Evolutionary conservation across 768 basidiomycete species (phyloP), one percentile per base, ranked within the genome.

Genomic region (Kwoniella newhampshirensis): DNA sequence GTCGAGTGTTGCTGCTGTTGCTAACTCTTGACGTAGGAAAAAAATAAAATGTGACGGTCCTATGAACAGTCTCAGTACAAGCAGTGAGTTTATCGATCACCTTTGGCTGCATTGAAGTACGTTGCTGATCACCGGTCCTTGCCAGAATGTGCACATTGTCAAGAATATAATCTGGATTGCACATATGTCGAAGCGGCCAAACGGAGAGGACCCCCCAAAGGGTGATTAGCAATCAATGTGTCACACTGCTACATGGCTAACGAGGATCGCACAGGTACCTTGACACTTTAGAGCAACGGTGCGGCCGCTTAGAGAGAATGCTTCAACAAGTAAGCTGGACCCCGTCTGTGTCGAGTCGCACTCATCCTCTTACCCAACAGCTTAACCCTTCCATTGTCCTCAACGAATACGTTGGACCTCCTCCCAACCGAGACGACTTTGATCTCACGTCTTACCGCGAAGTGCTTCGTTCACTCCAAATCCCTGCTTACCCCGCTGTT

Each of bases 21-120:
- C 32, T 32, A 13, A n/a, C 30, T 3, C 26, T 36, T 25, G 6
- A 12, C 37, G 11, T 27, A 51, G 87, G 55, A 91, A 90, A 81
- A 92, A 92, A 86, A 86, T 88, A 74, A 81, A 86, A 76, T 88
- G 86, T 85, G 77, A 76, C 40, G 57, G 62, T 36, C 71, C 70
- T 15, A 71, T 73, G 67, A 68, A 68, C 48, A 67, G 69, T 42
- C 32, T 61, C 37, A 60, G 63, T 42, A 27, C 61, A 21, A 68
- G 57, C 36, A 70, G 67, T 68, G 43, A 49, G 70, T 67, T 32
- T 13, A 32, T 32, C 46, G 7, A 25, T 21, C 41, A 13, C 6
- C 18, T 54, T 21, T 3, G 25, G 28, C 26, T 18, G n/a, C n/a
- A n/a, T n/a, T n/a, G n/a, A n/a, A n/a, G n/a, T n/a, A n/a, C n/a